Evolutionary conservation across 2,329 filamentous ascomycete genomes (phyloP), one percentile per base, ranked within the genome.

Genomic region (Lomentospora prolificans): DNA sequence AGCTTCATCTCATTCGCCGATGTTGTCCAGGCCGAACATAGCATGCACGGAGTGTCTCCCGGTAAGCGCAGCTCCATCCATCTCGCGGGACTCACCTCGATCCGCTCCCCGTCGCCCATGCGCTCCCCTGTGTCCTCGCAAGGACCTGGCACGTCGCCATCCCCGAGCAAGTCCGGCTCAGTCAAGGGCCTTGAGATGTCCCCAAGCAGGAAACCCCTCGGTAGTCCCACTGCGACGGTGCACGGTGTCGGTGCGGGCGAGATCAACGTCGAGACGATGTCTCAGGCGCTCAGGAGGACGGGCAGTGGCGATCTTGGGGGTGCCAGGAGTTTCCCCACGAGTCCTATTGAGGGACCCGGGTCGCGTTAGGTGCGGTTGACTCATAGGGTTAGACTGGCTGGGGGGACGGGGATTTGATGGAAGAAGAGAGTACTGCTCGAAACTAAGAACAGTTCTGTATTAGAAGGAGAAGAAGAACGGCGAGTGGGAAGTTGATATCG

Each of bases 1-100:
- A 94, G 88, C 68, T 97, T 97, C 72, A 95, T 97, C 66, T 96
- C 90, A 6, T 97, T 97, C 70, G 91, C 92, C 59, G 92, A 97
- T 64, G 90, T 97, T 8, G 90, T 97, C 41, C 90, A 95, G 67
- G 81, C 86, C 31, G 89, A 94, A 67, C 88, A 92, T 64, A 82
- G 81, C 28, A 46, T 46, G 14, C 41, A 19, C 24, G 80, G 84
- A 57, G 73, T 75, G 31, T 73, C 75, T 55, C 67, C 71, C 36
- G 76, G 80, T 50, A 84, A 79, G 61, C 77, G 85, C 60, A 87
- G 92, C 58, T 86, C 84, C 56, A 76, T 88, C 57, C 84, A 90
- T 66, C 72, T 86, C 58, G 79, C 82, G 53, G 86, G 85, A 10
- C 72, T 88, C 19, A 84, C 63, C 9, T 63, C 75, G 52, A 84